Percentiles rank a stretch among this genome's conserved stretches.
Conservation (phyloP, 139 green algal species). For the Chlamydomonas applanata region DNA sequence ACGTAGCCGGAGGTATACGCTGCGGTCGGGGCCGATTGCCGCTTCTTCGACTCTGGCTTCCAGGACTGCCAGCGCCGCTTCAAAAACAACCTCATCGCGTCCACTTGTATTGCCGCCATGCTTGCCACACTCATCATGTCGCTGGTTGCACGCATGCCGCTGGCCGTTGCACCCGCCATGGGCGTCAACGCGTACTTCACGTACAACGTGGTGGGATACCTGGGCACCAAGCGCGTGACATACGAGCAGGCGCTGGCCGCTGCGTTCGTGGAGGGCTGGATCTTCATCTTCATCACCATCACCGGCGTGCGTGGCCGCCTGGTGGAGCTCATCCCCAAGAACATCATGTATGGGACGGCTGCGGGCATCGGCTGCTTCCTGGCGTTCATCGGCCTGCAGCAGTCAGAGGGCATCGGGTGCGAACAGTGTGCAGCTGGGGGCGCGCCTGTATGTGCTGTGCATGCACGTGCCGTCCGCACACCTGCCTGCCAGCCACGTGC, state of each 20-base stretch:
- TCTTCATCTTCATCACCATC: conserved; percentile 75
- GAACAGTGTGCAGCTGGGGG: no score
- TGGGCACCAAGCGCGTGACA: conserved; percentile 46
- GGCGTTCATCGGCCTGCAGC: conserved; percentile 71
- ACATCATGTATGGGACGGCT: conserved; percentile 56
- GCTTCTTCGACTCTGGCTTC: conserved; percentile 9
- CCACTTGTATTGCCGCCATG: conserved; percentile 33
- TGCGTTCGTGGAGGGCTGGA: conserved; percentile 70
- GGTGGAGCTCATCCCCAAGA: conserved; percentile 62
- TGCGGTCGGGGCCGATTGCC: not conserved
- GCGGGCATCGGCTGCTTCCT: conserved; percentile 82
- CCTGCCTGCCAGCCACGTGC: no score
- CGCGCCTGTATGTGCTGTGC: no score
- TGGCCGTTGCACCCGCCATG: conserved; percentile 47
- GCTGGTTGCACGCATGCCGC: conserved; percentile 18
- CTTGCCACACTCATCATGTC: conserved; percentile 23
- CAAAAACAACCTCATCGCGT: conserved; percentile 17
- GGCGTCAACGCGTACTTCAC: conserved; percentile 79
- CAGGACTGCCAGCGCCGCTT: conserved; percentile 4
- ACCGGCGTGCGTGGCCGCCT: conserved; percentile 57
- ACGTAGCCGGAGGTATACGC: not conserved
- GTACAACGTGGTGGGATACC: conserved; percentile 61
- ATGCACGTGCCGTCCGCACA: no score
- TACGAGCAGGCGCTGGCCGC: conserved; percentile 55
- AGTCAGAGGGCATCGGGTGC: conserved; percentile 61